Conservation (phyloP, 2,329 filamentous ascomycete genomes). For the Botrytis squamosa region DNA sequence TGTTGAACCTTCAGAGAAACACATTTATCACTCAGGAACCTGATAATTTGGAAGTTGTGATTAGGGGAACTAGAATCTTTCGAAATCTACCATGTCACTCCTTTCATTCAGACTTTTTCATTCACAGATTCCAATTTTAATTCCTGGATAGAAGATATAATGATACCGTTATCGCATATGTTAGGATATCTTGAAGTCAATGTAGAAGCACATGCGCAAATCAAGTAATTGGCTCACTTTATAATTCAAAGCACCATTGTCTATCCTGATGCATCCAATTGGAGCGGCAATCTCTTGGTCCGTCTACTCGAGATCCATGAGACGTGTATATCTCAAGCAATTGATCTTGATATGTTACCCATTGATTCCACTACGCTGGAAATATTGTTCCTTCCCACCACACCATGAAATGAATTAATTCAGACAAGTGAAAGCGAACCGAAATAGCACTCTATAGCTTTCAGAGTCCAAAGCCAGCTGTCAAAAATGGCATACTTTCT, state of each 20-base stretch:
- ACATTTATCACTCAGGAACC: background rate
- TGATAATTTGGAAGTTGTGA: background rate
- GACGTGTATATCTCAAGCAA: background rate
- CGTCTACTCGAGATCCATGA: background rate
- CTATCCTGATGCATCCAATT: background rate
- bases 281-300: background rate
- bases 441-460: too few relatives aligned
- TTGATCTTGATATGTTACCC: background rate
- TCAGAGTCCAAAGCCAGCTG: too few relatives aligned
- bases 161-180: background rate
- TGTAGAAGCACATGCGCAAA: background rate
- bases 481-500: background rate
- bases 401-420: too few relatives aligned
- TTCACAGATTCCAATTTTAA: background rate
- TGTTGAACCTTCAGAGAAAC: background rate
- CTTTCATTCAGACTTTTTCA: background rate
- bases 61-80: background rate
- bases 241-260: background rate
- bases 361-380: background rate
- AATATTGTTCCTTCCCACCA: background rate
- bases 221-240: background rate
- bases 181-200: background rate
- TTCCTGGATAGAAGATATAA: background rate
- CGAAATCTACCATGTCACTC: background rate
- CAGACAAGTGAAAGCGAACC: too few relatives aligned